Base-by-base conservation (phyloP, 257 asterid genomes). In the Solanum clarkiae region DNA sequence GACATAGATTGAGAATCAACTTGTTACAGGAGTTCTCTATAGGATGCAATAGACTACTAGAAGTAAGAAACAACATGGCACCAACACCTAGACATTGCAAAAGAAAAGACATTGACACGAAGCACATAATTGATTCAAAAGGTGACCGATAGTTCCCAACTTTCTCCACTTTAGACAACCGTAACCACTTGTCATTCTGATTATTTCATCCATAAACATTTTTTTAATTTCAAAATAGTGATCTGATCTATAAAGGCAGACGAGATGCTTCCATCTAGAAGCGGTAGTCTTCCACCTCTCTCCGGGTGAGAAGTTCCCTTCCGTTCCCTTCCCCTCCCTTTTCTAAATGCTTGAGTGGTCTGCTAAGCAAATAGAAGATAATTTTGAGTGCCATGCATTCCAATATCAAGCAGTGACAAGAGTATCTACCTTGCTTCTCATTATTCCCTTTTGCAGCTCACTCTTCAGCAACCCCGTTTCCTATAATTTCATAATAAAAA, bases 381-480 rank as follows among this genome's bases (percentile, higher is more conserved):
- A 75, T 7, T 14, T 49, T 24, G 22, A 24, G 44, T 24, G 8
- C 40, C 45, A 75, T 29, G n/a, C 32, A 15, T 79, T 16, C 36
- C 4, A 22, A n/a, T 47, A 44, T 55, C 40, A 40, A 72, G 72
- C 57, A 62, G 66, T 80, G 11, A 29, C 42, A 68, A 60, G 44
- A 83, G 69, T 44, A 26, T 36, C 45, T 87, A 91, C 93, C 93
- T 91, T 89, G 57, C 80, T 77, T 89, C 85, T 80, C 75, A 63
- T 66, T 80, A 87, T 87, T 83, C 89, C 89, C 82, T 84, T 86
- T 89, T 65, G 87, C 86, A 89, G 70, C 89, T 86, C 89, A 86
- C 86, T 81, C 85, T 84, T 89, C 63, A 91, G 93, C 86, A 87
- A 80, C 81, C 88, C 92, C n/a, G 90, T 87, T 84, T 91, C 93